These are phyloP conservation scores for Dioszegia crocea DNA, from an alignment of 768 basidiomycete species.

Conservation along the genomic window DNA sequence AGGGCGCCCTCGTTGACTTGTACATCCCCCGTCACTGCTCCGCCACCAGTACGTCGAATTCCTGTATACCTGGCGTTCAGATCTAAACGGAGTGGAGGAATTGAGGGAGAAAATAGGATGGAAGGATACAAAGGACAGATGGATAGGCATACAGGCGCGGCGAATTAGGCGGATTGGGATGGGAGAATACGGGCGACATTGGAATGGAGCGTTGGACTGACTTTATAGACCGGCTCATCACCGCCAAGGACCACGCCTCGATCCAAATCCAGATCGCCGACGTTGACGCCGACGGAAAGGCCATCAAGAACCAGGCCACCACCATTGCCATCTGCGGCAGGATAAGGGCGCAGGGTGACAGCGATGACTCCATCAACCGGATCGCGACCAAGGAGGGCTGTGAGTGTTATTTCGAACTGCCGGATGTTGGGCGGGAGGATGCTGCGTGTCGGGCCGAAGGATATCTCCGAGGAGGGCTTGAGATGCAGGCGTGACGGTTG, in stretches of 20 bases:
- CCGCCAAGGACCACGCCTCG: slow-evolving; percentile 97
- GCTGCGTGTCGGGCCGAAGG: no score
- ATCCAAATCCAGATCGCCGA: slow-evolving; percentile 94
- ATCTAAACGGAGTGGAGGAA: no score
- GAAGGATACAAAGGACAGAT: no score
- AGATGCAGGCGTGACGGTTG: no score
- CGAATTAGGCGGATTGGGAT: background rate
- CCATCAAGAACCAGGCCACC: slow-evolving; percentile 55
- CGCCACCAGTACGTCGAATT: slow-evolving; percentile 74
- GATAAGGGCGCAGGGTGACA: slow-evolving; percentile 90
- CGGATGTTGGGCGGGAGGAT: no score
- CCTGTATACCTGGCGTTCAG: no score
- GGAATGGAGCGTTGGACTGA: background rate
- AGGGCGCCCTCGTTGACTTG: slow-evolving; percentile 99
- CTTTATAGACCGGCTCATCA: slow-evolving; percentile 84
- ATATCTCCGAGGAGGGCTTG: no score
- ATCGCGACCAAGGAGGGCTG: slow-evolving; percentile 90
- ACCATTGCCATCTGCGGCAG: slow-evolving; percentile 92
- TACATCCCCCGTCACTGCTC: slow-evolving; percentile 99
- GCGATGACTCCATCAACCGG: slow-evolving; percentile 93
- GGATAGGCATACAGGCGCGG: no score
- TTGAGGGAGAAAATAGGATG: no score
- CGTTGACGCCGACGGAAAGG: slow-evolving; percentile 73
- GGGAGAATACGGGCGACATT: background rate
- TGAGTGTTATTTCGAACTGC: slow-evolving; percentile 61